Conservation (phyloP, 2,329 filamentous ascomycete species). For the Cadophora gregata region DNA sequence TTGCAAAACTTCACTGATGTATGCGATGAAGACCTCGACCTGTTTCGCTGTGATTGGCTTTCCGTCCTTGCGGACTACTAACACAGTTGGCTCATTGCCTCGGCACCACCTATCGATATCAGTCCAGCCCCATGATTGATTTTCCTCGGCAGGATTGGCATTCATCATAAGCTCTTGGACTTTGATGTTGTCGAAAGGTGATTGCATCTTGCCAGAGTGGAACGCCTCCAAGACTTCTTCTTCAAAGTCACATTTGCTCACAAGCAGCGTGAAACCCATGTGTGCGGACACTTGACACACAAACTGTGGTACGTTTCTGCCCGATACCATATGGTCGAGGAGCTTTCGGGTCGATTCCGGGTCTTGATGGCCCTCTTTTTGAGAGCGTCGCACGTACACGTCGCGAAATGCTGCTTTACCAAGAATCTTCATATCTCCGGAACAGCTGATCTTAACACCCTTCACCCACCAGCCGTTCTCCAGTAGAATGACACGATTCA, state of each 20-base stretch:
- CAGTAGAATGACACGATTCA: too few species aligned
- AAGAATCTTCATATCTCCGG: constrained; percentile 8
- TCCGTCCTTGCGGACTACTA: not conserved
- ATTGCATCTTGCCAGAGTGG: too few species aligned
- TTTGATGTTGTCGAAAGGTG: too few species aligned
- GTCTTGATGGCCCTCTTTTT: too few species aligned
- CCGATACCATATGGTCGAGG: constrained; percentile 6
- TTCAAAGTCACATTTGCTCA: too few species aligned
- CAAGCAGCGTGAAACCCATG: too few species aligned
- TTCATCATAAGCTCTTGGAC: not conserved
- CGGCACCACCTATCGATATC: not conserved
- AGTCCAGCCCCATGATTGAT: not conserved
- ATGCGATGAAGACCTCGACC: not conserved
- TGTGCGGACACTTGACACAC: too few species aligned
- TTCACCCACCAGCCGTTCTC: too few species aligned
- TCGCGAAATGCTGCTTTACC: constrained; percentile 16
- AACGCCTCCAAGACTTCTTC: too few species aligned
- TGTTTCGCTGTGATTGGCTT: not conserved
- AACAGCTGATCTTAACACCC: constrained; percentile 21
- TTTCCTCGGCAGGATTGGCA: not conserved
- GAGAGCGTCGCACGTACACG: too few species aligned
- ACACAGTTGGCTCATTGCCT: not conserved
- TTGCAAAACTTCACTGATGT: not conserved
- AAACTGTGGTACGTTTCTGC: too few species aligned
- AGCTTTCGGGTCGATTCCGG: not conserved